These are phyloP conservation scores for Tephrocybe sp. DNA, from an alignment of 768 basidiomycete species.

Conservation along the genomic window DNA sequence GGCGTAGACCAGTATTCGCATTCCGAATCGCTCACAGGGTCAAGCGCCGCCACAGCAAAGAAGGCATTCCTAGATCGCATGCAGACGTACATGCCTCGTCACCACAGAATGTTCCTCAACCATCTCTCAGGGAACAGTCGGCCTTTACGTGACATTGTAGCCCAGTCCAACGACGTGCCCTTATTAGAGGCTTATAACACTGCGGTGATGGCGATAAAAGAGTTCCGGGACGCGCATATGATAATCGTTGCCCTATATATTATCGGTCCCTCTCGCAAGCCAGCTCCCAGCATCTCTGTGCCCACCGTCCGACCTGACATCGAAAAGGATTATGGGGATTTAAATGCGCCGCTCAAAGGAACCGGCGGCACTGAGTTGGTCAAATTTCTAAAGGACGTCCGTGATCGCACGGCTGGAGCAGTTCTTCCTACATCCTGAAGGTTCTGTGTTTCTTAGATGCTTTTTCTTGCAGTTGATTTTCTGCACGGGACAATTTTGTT, in stretches of 20 bases:
- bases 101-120: slow-evolving; percentile 72
- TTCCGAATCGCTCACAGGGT: slow-evolving; percentile 20
- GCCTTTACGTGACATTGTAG: slow-evolving; percentile 59
- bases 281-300: slow-evolving; percentile 21
- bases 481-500: slow-evolving; percentile 1
- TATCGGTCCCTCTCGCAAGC: slow-evolving; percentile 61
- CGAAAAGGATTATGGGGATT: slow-evolving; percentile 17
- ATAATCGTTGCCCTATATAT: slow-evolving; percentile 76
- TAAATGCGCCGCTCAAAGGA: slow-evolving; percentile 45
- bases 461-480: neutral
- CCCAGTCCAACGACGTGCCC: slow-evolving; percentile 26
- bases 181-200: slow-evolving; percentile 61
- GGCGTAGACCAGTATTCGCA: slow-evolving; percentile 58
- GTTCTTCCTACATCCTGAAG: slow-evolving; percentile 14
- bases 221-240: slow-evolving; percentile 79
- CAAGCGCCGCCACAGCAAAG: slow-evolving; percentile 23
- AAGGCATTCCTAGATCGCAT: slow-evolving; percentile 67
- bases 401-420: slow-evolving; percentile 63
- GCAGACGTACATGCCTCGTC: slow-evolving; percentile 82
- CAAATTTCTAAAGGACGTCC: slow-evolving; percentile 71
- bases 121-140: slow-evolving; percentile 64
- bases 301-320: slow-evolving; percentile 14
- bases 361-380: slow-evolving; percentile 82
- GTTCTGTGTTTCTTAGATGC: too few relatives aligned
- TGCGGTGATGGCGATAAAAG: slow-evolving; percentile 65